Percentiles rank a stretch among this genome's conserved stretches.
Conservation (phyloP, 2,329 filamentous ascomycete genomes). For the Knufia petricola region DNA sequence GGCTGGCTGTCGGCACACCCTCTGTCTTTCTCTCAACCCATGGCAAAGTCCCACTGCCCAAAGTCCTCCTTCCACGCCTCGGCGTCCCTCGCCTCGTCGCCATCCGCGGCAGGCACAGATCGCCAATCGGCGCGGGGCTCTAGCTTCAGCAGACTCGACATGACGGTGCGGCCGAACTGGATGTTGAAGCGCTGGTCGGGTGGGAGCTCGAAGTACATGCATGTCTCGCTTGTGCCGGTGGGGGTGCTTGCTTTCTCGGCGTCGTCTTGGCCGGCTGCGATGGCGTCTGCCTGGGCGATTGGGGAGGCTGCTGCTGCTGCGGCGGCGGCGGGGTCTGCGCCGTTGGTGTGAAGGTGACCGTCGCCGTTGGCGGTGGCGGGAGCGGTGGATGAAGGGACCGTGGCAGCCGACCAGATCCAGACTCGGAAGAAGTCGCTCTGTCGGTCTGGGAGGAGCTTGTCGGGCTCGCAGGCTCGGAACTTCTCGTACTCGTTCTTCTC, state of each 20-base stretch:
- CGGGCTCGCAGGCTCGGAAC: constrained; percentile 36
- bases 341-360: not conserved
- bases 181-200: constrained; percentile 71
- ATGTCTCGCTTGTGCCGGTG: constrained; percentile 45
- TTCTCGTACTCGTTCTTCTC: constrained; percentile 58
- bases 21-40: constrained; percentile 18
- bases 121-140: constrained; percentile 74
- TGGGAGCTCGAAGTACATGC: constrained; percentile 64
- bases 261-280: not conserved
- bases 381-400: constrained; percentile 23
- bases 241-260: constrained; percentile 12
- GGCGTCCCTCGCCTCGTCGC: constrained; percentile 49
- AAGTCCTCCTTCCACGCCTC: constrained; percentile 72
- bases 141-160: constrained; percentile 76
- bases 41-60: constrained; percentile 75
- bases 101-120: constrained; percentile 59
- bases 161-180: constrained; percentile 77
- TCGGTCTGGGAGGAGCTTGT: constrained; percentile 31
- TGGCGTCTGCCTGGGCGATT: constrained; percentile 10
- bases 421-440: constrained; percentile 64
- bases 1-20: not conserved
- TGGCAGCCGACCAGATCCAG: constrained; percentile 59
- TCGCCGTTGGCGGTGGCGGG: constrained; percentile 16
- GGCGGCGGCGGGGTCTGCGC: not conserved
- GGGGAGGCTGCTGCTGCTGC: constrained; percentile 22